Evolutionary conservation across 2,329 filamentous ascomycete genomes (phyloP), one percentile per base, ranked within the genome.

Genomic region (Trichoderma gracile): DNA sequence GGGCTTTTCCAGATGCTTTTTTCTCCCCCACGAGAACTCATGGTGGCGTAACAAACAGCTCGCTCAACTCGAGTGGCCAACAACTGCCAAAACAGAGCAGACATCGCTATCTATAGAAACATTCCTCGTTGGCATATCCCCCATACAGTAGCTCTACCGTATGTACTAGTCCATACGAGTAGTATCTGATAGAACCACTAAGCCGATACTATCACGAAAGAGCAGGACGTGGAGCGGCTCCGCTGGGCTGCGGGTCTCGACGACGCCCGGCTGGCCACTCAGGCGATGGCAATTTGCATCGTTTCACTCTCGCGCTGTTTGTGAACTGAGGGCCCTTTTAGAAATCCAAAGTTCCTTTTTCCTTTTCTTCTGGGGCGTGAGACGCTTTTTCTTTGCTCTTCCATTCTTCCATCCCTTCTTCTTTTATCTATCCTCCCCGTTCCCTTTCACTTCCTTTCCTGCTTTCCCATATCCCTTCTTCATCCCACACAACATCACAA

Each of bases 201-300:
- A 43, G 25, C 23, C 46, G 57, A 60, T 60, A 52, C 50, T 23
- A 60, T 38, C 33, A 60, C 33, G 40, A 60, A 40, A 27, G 27
- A 50, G 49, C 30, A n/a, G 50, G 45, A n/a, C 61, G 47, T 54
- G 55, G 56, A 58, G 55, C 63, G 33, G 50, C 56, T 57, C 63
- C 63, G 47, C 56, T 30, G 30, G 56, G 5, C 56, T 38, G 63
- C 55, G 63, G 63, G 56, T 65, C 63, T 52, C 12, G 33, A 46
- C 54, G 14, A 49, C 63, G 42, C 49, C 40, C 42, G 30, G 53
- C 56, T 47, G 63, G 57, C 67, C 67, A 68, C 49, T 68, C 62
- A 68, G 60, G 42, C 17, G 49, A 63, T 65, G 55, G 60, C 63
- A 67, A 68, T 67, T 68, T 69, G 58, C 60, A 61, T 61, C 55